Evolutionary conservation across 495 filamentous ascomycete genomes (phyloP), one percentile per base, ranked within the genome.

Genomic region (Oleoguttula mirabilis): DNA sequence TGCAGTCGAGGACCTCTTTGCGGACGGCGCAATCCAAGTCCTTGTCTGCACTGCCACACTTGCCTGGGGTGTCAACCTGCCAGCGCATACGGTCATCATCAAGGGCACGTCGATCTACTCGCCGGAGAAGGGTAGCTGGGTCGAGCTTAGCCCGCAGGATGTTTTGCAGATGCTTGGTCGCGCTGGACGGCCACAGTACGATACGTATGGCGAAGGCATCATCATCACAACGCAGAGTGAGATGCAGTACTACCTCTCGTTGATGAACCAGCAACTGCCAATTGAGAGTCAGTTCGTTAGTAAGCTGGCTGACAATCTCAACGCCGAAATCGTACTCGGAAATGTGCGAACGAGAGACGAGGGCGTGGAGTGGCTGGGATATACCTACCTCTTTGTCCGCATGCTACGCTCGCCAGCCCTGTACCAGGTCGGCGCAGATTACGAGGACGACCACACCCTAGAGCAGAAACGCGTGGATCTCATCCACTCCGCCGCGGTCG

Each of bases 131-230:
- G 90, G 90, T 64, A 88, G 83, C 58, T 99, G 90, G 88, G 92
- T 99, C 12, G 92, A 99, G 55, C 59, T 99, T 43, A 94, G 87
- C 52, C 90, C 92, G 10, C 90, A 99, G 55, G 90, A 99, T 63
- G 88, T 96, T 31, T 69, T 99, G 24, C 90, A 99, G 60, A 99
- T 99, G 90, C 77, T 99, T 50, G 90, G 90, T 52, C 86, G 90
- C 66, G 90, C 90, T 32, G 90, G 90, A 57, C 77, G 90, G 41
- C 90, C 90, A 7, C 90, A 99, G 52, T 99, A 85, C 54, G 90
- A 99, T 60, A 95, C 87, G 0, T 96, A 90, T 54, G 90, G 90
- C 55, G 90, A 96, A 52, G 90, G 90, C 60, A 94, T 96, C 57
- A 96, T 99, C 58, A 96, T 99, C 54, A 99, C 90, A 0, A 86